These are phyloP conservation scores for Benincasa hispida DNA, from an alignment of 306 rosid species.

Conservation along the genomic window DNA sequence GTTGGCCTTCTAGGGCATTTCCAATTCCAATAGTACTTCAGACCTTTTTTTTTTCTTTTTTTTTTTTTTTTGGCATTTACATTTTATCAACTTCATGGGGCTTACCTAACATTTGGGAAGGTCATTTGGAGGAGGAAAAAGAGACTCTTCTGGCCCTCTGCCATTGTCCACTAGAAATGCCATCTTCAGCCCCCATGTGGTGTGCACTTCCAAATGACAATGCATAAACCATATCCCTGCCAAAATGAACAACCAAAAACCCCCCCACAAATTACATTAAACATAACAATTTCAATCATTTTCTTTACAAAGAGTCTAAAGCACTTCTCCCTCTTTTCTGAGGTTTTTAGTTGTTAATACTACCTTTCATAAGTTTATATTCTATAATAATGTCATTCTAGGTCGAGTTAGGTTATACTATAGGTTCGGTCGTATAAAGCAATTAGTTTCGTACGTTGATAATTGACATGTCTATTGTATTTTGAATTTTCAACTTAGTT, in stretches of 20 bases:
- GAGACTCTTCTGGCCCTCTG: slow-evolving; percentile 54
- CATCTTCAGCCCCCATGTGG: slow-evolving; percentile 89
- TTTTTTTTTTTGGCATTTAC: background rate
- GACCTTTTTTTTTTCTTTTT: too few species aligned
- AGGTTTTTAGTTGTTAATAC: background rate
- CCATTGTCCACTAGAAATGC: slow-evolving; percentile 81
- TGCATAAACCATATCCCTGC: slow-evolving; percentile 86
- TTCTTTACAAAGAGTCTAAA: background rate
- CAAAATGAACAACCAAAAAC: background rate
- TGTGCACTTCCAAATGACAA: slow-evolving; percentile 71
- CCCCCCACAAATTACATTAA: background rate
- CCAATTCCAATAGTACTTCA: background rate
- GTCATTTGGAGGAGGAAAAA: slow-evolving; percentile 65
- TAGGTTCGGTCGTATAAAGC: background rate
- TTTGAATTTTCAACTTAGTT: background rate
- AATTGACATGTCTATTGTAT: too few species aligned
- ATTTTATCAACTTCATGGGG: background rate
- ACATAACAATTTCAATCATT: background rate
- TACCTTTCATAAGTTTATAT: background rate
- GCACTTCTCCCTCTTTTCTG: too few species aligned
- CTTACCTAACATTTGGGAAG: slow-evolving; percentile 50
- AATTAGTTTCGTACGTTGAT: background rate
- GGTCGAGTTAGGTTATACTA: too few species aligned
- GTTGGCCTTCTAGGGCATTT: background rate
- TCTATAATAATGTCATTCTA: too few species aligned